Evolutionary conservation across 2,329 filamentous ascomycete genomes (phyloP), one percentile per base, ranked within the genome.

Genomic region (Fusarium sp.): DNA sequence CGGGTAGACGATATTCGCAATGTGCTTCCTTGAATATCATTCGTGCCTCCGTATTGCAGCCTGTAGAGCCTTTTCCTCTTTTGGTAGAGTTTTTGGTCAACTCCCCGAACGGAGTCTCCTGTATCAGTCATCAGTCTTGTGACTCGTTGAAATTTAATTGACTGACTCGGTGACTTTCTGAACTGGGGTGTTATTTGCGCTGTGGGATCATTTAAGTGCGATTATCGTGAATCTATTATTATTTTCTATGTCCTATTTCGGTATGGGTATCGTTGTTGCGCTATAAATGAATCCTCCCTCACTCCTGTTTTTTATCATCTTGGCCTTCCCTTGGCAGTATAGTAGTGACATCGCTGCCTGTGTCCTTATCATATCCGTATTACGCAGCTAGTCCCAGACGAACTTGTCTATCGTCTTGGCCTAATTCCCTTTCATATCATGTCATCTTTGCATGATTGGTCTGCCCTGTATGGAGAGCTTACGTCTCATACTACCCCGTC

Each of bases 201-300:
- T 20, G 20, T 20, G 20, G 20, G 20, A 20, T 20, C 20, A 20
- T 20, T 20, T 20, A 20, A 20, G 20, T 20, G 20, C 20, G 20
- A 20, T 27, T 28, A 10, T 47, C 23, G 8, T 47, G 16, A 28
- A 27, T 28, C 23, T 60, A 61, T 28, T 49, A 54, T 53, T 30
- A 30, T 30, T 30, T 30, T 30, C 5, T 23, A 71, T 63, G 37
- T 49, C 58, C 63, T 68, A 40, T 58, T 54, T 54, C 43, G 50
- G 53, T 53, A 48, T 45, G 67, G 67, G 67, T 70, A 70, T 70
- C 67, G 68, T 71, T 46, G 48, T 66, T 69, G 21, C 67, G 67
- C 67, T 59, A 37, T 63, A 34, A 68, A 70, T 59, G 45, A 55
- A 69, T 61, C 41, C 47, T 50, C 45, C 60, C 42, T 58, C 56